A percentile compares a stretch with the other conserved stretches of the same genome.
These are phyloP conservation scores for Trichoderma koningii DNA, from an alignment of 2,329 filamentous ascomycete species.

Conservation along the genomic window DNA sequence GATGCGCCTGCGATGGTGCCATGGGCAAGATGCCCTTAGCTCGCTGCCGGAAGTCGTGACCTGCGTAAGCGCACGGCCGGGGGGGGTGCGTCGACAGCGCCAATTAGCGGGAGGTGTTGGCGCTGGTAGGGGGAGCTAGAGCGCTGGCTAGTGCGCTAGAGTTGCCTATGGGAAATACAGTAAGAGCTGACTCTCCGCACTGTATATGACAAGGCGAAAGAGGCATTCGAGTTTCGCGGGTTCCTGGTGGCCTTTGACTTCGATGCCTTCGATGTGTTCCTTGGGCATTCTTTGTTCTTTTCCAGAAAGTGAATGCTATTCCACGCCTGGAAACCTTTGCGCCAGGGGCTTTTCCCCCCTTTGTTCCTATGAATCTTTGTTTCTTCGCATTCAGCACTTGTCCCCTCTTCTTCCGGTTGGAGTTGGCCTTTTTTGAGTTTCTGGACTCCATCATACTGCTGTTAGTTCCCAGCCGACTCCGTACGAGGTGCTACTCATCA, in stretches of 20 bases:
- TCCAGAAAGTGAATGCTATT: conserved; percentile 4
- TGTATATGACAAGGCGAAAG: neutral
- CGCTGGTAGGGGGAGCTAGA: neutral
- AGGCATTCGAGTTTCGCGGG: conserved; percentile 1
- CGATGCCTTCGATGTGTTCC: neutral
- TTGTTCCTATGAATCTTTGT: neutral
- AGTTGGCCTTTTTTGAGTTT: neutral
- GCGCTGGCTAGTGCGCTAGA: neutral
- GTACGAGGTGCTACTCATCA: conserved; percentile 19
- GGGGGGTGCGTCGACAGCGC: conserved; percentile 12
- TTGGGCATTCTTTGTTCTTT: neutral
- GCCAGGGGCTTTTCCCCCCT: neutral
- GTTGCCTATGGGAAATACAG: neutral
- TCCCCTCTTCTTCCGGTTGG: neutral
- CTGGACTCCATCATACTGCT: neutral
- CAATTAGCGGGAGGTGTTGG: neutral
- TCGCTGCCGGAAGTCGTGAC: conserved; percentile 22
- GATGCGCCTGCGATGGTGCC: conserved; percentile 23
- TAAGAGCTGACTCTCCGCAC: accelerated
- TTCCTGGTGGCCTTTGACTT: conserved; percentile 18
- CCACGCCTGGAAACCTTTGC: neutral
- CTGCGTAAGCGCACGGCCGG: conserved; percentile 25
- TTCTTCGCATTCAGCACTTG: neutral
- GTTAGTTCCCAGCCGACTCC: conserved; percentile 18
- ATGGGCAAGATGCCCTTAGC: conserved; percentile 19